Evolutionary conservation across 2,329 filamentous ascomycete species (phyloP).

Genomic region (Xylaria sp.): DNA sequence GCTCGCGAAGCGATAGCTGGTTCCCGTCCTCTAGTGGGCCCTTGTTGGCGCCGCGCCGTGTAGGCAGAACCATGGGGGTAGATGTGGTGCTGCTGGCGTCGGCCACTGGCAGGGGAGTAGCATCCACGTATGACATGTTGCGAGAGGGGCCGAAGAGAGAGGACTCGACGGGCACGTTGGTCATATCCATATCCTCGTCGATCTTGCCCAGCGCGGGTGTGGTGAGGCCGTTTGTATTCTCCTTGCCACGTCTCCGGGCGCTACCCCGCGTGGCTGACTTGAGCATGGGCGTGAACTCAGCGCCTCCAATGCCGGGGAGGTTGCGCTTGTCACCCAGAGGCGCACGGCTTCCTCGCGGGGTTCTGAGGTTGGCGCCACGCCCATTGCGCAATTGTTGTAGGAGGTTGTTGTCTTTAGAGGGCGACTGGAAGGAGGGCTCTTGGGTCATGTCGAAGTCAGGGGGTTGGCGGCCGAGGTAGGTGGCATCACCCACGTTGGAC

Average conservation of each 20-base stretch:
- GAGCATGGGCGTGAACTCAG: slow-evolving; percentile 94
- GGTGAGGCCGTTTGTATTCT: slow-evolving; percentile 67
- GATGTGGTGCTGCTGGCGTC: slow-evolving; percentile 84
- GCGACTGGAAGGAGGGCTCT: slow-evolving; percentile 87
- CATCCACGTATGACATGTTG: slow-evolving; percentile 72
- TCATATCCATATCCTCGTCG: slow-evolving; percentile 75
- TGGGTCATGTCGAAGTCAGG: slow-evolving; percentile 86
- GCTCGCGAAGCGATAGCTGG: slow-evolving; percentile 89
- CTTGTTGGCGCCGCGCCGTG: slow-evolving; percentile 70
- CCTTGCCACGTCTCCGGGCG: slow-evolving; percentile 73
- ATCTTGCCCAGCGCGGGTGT: slow-evolving; percentile 78
- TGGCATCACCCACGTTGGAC: slow-evolving; percentile 85
- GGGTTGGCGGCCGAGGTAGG: slow-evolving; percentile 74
- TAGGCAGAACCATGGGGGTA: slow-evolving; percentile 80
- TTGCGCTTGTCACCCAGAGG: slow-evolving; percentile 79
- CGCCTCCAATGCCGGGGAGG: slow-evolving; percentile 71
- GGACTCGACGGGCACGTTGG: slow-evolving; percentile 77
- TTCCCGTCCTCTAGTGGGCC: slow-evolving; percentile 86
- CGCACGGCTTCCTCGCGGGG: slow-evolving; percentile 76
- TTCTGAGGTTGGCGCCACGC: slow-evolving; percentile 71
- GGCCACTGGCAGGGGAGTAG: slow-evolving; percentile 79
- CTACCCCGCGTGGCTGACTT: slow-evolving; percentile 81
- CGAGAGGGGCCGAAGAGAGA: slow-evolving; percentile 76
- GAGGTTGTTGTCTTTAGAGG: slow-evolving; percentile 79
- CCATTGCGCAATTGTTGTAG: slow-evolving; percentile 79